Conservation (phyloP, 2,329 filamentous ascomycete species). For the Sarocladiaceae sp. region DNA sequence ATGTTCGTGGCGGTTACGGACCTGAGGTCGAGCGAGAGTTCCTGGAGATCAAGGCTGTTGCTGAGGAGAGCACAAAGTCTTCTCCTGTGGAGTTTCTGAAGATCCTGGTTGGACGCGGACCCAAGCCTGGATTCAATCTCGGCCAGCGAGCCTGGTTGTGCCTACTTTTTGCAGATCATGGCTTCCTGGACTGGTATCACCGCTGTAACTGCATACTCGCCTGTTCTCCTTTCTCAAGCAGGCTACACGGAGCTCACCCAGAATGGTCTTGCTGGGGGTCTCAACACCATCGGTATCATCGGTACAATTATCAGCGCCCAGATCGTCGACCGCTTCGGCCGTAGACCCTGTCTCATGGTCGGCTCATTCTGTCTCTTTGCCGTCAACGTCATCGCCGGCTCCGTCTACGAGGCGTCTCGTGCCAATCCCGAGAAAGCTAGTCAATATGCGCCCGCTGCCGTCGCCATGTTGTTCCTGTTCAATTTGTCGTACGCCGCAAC, state of each 20-base stretch:
- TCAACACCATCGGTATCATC: slow-evolving; percentile 48
- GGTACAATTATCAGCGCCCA: slow-evolving; percentile 31
- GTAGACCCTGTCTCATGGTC: slow-evolving; percentile 29
- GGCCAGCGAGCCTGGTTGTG: slow-evolving; percentile 36
- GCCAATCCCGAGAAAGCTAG: slow-evolving; percentile 3
- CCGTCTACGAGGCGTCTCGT: slow-evolving; percentile 15
- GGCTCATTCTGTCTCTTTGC: slow-evolving; percentile 25
- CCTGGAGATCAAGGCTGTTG: neutral
- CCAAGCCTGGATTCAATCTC: slow-evolving; percentile 21
- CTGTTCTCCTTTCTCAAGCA: neutral
- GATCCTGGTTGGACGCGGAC: neutral
- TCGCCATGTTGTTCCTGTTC: slow-evolving; percentile 26
- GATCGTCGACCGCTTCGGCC: slow-evolving; percentile 31
- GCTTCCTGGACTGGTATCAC: slow-evolving; percentile 40
- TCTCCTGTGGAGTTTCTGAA: neutral
- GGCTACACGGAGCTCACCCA: neutral
- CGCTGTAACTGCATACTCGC: slow-evolving; percentile 14
- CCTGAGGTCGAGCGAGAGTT: neutral
- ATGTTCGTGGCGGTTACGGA: neutral
- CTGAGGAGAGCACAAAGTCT: neutral
- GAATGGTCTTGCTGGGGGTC: slow-evolving; percentile 27
- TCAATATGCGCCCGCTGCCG: slow-evolving; percentile 18
- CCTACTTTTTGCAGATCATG: slow-evolving; percentile 36
- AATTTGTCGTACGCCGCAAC: slow-evolving; percentile 23
- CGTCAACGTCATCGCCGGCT: slow-evolving; percentile 24